phyloP scores from a whole-genome alignment of 140 eudicot genomes.

The Flaveria floridana region DNA sequence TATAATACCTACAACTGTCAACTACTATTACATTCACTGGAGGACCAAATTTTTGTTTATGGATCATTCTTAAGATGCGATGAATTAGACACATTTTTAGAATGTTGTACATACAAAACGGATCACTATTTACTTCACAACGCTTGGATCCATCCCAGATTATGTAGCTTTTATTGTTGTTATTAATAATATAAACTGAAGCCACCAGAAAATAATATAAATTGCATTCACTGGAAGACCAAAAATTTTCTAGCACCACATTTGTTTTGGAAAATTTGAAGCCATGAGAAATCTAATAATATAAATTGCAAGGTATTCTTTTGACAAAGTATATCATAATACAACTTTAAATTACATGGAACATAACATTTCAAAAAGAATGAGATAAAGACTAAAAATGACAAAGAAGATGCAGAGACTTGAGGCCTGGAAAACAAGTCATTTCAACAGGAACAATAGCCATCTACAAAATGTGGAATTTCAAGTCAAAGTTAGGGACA shows the following conservation, averaged over 20 bases:
- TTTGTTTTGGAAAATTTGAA: neutral
- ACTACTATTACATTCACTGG: no score
- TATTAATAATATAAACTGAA: neutral
- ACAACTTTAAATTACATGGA: slow-evolving; percentile 36
- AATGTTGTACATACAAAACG: neutral
- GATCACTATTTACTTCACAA: neutral
- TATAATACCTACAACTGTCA: no score
- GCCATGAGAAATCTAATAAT: slow-evolving; percentile 14
- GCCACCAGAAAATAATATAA: no score
- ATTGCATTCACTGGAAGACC: no score
- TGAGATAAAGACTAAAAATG: slow-evolving; percentile 10
- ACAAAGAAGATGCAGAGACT: slow-evolving; percentile 22
- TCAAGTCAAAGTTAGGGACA: slow-evolving; percentile 28
- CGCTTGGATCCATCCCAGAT: neutral
- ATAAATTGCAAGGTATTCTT: slow-evolving; percentile 36
- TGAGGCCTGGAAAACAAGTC: slow-evolving; percentile 35
- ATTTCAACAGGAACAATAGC: slow-evolving; percentile 27
- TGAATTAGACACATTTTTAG: no score
- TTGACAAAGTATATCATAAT: slow-evolving; percentile 35
- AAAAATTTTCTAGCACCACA: neutral
- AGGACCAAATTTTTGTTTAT: no score
- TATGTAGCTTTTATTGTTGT: neutral
- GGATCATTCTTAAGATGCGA: no score
- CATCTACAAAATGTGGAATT: slow-evolving; percentile 31
- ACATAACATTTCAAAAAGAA: slow-evolving; percentile 28